Base-by-base conservation (phyloP, 1,284 basidiomycete genomes). In the Somion occarium region DNA sequence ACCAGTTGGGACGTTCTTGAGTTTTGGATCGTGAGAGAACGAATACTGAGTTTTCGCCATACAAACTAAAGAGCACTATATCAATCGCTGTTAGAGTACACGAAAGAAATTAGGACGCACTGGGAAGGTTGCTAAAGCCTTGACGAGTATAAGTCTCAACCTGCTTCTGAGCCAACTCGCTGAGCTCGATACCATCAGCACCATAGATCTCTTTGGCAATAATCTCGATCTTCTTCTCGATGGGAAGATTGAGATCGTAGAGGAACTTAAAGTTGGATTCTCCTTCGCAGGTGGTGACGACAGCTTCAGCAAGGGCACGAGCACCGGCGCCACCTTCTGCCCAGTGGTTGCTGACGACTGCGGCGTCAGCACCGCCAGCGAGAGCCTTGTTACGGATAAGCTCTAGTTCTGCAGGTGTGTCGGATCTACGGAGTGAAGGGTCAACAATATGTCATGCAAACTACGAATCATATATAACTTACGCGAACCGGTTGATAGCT, bases 1-100 rank as follows among this genome's bases (percentile, higher is more conserved):
- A 70, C 67, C 89, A 45, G 83, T 83, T 3, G 94, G 93, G 1
- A 91, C 92, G 59, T 87, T 87, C 76, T 97, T 97, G 58, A 91
- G 76, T 61, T 85, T 85, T n/a, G 93, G 88, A 66, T 98, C 89
- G 66, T 95, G 93, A 22, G 92, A 95, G 75, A 98, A 93, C 19
- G 93, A 96, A 60, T 97, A 90, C 61, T 96, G 95, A 2, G 97
- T 99, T 80, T 99, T 99, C 53, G 96, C 95, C 93, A 98, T 95
- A 73, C 95, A 98, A 65, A 95, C 92, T 85, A 66, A 2, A 20
- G 9, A 41, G 46, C 42, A 23, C 13, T 23, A 19, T 42, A 65
- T 44, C 44, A 55, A 47, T 19, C 46, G 41, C 41, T 25, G 13
- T 38, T n/a, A 41, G 25, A 12, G n/a, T 7, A 34, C 5, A 24